Evolutionary conservation across 106 monocot genomes (phyloP), one percentile per base, ranked within the genome.

Genomic region (Xerophyta viscosa): DNA sequence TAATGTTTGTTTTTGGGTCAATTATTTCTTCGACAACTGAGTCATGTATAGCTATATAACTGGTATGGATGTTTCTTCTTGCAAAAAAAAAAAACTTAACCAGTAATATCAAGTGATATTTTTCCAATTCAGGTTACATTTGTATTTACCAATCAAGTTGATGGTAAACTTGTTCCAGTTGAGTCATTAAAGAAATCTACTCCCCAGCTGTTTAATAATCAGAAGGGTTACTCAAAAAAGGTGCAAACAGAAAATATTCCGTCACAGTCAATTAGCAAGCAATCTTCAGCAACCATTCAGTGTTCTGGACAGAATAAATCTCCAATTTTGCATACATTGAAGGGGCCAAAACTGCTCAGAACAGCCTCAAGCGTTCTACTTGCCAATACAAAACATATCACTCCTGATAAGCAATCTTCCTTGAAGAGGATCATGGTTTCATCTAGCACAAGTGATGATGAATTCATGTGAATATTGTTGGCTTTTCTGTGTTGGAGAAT

Each of bases 131-230:
- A 88, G 96, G 79, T 96, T 21, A 76, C 72, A 13, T 96, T 96
- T 77, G 88, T 96, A 41, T 96, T 89, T 43, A 96, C 85, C 9
- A 96, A 96, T 65, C 96, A 96, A 74, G 78, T 96, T 30, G 88
- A 96, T 71, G 96, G 96, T 20, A 96, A 96, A 63, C 82, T 96
- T 20, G 58, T 75, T 21, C 96, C 96, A 20, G 51, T 89, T 51
- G 96, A 96, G 63, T 77, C 96, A 37, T 60, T 17, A 43, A 63
- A 46, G 44, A 63, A 52, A 59, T 46, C 77, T 12, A 20, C 50
- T 13, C 6, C 28, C 29, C 63, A 59, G 29, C 48, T 51, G 23
- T 18, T 20, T 10, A 17, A 63, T 22, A 24, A 14, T 10, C 33
- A 46, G 50, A 45, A 53, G 12, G 22, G 46, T 27, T 1, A 10